Base-by-base conservation (phyloP, 495 filamentous ascomycete species). In the Aspergillus heteromorphus region DNA sequence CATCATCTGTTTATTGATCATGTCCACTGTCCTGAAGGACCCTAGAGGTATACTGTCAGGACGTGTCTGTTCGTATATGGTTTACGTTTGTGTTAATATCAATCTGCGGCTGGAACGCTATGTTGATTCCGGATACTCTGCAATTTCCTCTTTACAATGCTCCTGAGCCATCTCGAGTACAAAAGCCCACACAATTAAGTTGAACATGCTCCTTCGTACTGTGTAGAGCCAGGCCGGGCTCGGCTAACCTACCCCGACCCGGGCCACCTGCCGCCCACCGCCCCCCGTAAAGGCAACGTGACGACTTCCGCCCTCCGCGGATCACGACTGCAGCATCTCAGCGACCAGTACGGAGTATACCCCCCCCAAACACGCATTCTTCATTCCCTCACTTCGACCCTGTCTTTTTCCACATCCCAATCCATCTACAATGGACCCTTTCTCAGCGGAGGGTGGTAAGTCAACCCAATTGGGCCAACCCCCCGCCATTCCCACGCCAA, bases 401-500 rank as follows among this genome's bases (percentile, higher is more conserved):
- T 3, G 23, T 7, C 7, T 7, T 3, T 7, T 27, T 27, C 10
- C 27, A n/a, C 38, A 38, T 16, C 40, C 54, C 31, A 4, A 40
- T 21, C 8, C 6, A 34, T 9, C 13, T 16, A 50, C 58, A 60
- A 95, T 95, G 89, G 93, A 98, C 78, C 93, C 92, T 55, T 98
- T 92, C 67, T 95, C 90, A 18, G 81, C 88, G 61, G 93, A 97
- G 77, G 91, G 90, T 77, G 85, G 85, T 87, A 71, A 56, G 75
- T 58, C 29, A 16, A 23, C 20, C 16, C 42, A 9, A 45, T 25
- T 42, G 14, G 4, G 14, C 10, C 27, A 18, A 13, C 25, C 48
- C 16, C 41, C 13, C n/a, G 14, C 27, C 27, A 14, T 17, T 1
- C 13, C 48, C 30, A 48, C 41, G 13, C 48, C 30, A 18, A n/a